Evolutionary conservation across 2,329 filamentous ascomycete genomes (phyloP).

Genomic region (Hymenoscyphus infarciens): DNA sequence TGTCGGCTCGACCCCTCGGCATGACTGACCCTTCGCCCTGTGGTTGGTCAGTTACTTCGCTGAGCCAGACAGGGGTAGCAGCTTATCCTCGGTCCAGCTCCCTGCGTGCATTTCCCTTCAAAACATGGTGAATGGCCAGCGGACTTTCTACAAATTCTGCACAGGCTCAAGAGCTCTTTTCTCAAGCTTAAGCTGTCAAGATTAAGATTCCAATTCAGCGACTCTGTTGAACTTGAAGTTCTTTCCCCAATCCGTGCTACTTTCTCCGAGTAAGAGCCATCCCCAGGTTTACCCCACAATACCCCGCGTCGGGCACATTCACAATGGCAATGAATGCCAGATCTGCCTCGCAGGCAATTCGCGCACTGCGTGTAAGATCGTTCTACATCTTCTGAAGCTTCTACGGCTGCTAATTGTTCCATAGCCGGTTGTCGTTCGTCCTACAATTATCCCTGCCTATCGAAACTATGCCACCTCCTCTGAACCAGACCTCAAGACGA

Average conservation of each 20-base stretch:
- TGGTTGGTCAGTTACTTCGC: background rate
- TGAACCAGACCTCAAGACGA: constrained; percentile 86
- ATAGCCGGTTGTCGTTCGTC: constrained; percentile 35
- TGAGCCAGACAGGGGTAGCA: background rate
- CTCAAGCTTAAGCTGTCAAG: background rate
- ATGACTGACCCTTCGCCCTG: background rate
- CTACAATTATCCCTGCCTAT: constrained; percentile 34
- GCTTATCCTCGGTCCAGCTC: constrained; percentile 2
- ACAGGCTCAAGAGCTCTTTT: background rate
- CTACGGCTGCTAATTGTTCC: constrained; percentile 11
- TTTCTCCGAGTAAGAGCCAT: background rate
- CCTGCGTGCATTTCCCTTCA: background rate
- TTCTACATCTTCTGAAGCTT: constrained; percentile 29
- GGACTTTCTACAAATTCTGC: background rate
- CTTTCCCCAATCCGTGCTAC: background rate
- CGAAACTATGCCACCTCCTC: constrained; percentile 69
- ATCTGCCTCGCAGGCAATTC: constrained; percentile 58
- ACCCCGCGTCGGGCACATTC: constrained; percentile 23
- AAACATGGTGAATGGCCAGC: background rate
- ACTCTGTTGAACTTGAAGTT: background rate
- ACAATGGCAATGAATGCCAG: constrained; percentile 64
- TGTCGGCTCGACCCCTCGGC: constrained; percentile 17
- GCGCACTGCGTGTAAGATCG: constrained; percentile 56
- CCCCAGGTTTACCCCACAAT: constrained; percentile 25
- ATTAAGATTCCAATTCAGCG: background rate